Evolutionary conservation across 176 grass and related monocot species (phyloP), one percentile per base, ranked within the genome.

Genomic region (Canna indica): DNA sequence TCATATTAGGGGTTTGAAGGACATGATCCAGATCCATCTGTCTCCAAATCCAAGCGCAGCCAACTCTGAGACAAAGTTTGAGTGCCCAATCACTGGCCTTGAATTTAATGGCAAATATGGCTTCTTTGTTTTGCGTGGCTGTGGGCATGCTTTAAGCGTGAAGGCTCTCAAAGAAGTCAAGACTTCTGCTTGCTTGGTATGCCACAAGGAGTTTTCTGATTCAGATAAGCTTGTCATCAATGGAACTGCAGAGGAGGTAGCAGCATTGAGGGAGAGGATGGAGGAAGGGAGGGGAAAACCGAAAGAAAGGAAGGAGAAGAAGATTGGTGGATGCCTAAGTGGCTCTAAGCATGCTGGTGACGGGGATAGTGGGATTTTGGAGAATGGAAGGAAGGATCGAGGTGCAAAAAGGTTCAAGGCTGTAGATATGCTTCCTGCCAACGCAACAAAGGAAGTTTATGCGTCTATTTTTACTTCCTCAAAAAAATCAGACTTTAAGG

Each of bases 151-250:
- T 29, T 73, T 93, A n/a, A 97, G 94, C 13, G 45, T 76, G 0
- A 97, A 97, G 81, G 89, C 94, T 0, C 74, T 90, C 50, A 93
- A 91, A 79, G 94, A 97, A 79, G 89, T 97, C 31, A 97, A 90
- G 75, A 66, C 84, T 1, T 83, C 84, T 0, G 59, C 78, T 33
- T 97, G 94, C 65, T 73, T 97, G 77, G 79, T 97, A 66, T 97
- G 94, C 62, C 89, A 97, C 20, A 85, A 77, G 76, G 89, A 93
- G 73, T 97, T 93, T 3, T 53, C 52, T 1, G 84, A 87, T 71
- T 31, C 38, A 0, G 86, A 97, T 73, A 93, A 88, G 82, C 68
- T 97, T 69, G 82, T 83, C 0, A 87, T 97, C 59, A 97, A 97
- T 3, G 89, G 94, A 16, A 90, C 75, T 0, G 84, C 82, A 27